Percentiles rank a stretch among this genome's conserved stretches.
These are phyloP conservation scores for Paragyromitra xinjiangensis DNA, from an alignment of 495 filamentous ascomycete genomes.

Conservation along the genomic window DNA sequence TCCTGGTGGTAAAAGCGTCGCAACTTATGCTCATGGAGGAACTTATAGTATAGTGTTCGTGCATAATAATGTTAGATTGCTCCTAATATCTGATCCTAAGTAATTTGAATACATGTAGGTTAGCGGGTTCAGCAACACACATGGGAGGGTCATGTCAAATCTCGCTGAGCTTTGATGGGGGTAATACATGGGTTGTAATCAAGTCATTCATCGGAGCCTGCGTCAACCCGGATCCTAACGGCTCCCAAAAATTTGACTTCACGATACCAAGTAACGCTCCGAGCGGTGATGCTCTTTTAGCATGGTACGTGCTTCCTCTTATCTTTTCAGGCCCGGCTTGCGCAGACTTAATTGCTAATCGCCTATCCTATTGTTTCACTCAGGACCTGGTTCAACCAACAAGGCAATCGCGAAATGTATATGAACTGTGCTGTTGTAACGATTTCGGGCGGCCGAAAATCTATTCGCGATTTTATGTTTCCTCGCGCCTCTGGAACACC, in stretches of 20 bases:
- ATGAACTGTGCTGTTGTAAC: slow-evolving; percentile 71
- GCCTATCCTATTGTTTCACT: slow-evolving; percentile 61
- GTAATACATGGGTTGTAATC: slow-evolving; percentile 69
- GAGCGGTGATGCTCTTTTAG: slow-evolving; percentile 67
- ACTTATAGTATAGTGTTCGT: slow-evolving; percentile 60
- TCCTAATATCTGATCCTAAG: slow-evolving; percentile 15
- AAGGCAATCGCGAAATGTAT: slow-evolving; percentile 75
- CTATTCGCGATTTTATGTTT: slow-evolving; percentile 38
- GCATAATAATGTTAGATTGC: background rate
- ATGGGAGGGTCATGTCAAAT: slow-evolving; percentile 74
- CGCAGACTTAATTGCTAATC: slow-evolving; percentile 32
- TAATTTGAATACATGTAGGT: slow-evolving; percentile 25
- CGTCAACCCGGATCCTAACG: slow-evolving; percentile 60
- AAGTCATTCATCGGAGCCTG: slow-evolving; percentile 71
- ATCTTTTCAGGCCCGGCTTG: background rate
- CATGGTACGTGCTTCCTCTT: slow-evolving; percentile 62
- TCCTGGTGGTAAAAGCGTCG: slow-evolving; percentile 60
- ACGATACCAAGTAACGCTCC: slow-evolving; percentile 62
- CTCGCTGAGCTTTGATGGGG: slow-evolving; percentile 68
- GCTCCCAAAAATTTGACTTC: slow-evolving; percentile 63
- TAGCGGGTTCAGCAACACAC: slow-evolving; percentile 64
- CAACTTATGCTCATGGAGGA: slow-evolving; percentile 61
- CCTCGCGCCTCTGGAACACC: slow-evolving; percentile 62
- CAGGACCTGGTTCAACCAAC: slow-evolving; percentile 65
- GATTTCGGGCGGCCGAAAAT: slow-evolving; percentile 61